Conservation (phyloP, 495 filamentous ascomycete genomes). For the Ramalina peruviana region DNA sequence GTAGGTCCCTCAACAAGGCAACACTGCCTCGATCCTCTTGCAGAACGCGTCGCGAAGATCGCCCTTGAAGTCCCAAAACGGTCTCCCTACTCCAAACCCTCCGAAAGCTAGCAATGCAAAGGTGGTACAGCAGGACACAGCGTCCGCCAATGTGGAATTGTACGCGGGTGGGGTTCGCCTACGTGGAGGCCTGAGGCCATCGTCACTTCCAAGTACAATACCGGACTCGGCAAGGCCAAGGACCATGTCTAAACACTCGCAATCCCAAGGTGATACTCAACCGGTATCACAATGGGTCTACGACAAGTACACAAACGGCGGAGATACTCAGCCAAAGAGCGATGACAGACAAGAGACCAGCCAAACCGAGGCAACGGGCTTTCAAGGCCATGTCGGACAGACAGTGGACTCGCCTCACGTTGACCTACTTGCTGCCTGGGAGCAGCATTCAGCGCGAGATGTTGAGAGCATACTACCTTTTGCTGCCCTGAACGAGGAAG, state of each 20-base stretch:
- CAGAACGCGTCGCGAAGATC: background rate
- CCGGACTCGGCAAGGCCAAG: conserved; percentile 12
- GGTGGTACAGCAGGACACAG: background rate
- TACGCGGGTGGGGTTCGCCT: conserved; percentile 4
- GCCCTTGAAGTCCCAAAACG: background rate
- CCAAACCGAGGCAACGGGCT: conserved; percentile 21
- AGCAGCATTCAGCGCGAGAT: conserved; percentile 10
- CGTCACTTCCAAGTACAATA: conserved; percentile 10
- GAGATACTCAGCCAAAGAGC: conserved; percentile 11
- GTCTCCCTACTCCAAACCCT: background rate
- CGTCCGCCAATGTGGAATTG: background rate
- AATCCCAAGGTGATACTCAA: conserved; percentile 33
- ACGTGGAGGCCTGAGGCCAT: background rate
- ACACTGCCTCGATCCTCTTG: background rate
- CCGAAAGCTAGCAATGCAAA: background rate
- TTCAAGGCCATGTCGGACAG: conserved; percentile 22
- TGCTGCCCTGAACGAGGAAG: conserved; percentile 19
- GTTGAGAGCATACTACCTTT: conserved; percentile 11
- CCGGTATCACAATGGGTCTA: conserved; percentile 39
- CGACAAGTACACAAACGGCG: conserved; percentile 30
- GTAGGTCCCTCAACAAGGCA: conserved; percentile 7
- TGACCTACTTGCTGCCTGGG: conserved; percentile 32
- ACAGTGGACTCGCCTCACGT: conserved; percentile 36
- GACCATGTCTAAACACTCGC: conserved; percentile 7
- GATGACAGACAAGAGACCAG: conserved; percentile 13